Conservation (phyloP, 331 rosid species). For the Saraca asoca region DNA sequence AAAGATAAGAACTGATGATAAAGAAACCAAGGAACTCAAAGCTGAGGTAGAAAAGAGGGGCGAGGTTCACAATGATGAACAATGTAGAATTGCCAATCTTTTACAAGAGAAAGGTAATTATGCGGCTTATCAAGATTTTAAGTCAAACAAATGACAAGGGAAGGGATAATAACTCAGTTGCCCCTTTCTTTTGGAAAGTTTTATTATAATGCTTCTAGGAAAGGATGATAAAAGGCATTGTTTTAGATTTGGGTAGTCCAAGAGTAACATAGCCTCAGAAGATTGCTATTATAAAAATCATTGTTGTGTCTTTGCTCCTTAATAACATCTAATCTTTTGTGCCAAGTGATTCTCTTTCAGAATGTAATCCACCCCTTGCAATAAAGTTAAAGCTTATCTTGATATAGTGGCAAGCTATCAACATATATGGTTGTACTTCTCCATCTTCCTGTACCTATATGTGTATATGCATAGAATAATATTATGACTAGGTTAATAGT, state of each 20-base stretch:
- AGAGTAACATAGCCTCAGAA: background rate
- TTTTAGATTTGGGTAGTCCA: constrained; percentile 12
- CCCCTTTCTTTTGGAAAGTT: constrained; percentile 8
- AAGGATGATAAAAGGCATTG: constrained; percentile 2
- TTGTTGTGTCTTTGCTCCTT: too few species aligned
- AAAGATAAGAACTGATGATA: too few species aligned
- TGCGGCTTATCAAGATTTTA: background rate
- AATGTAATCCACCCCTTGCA: too few species aligned
- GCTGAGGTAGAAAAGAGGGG: constrained; percentile 56
- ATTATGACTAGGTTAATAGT: too few species aligned
- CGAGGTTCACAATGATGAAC: constrained; percentile 55
- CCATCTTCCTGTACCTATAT: background rate
- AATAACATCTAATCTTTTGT: too few species aligned
- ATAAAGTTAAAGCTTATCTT: too few species aligned
- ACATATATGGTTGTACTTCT: too few species aligned
- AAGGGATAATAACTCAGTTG: constrained; percentile 26
- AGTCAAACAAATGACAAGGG: constrained; percentile 1
- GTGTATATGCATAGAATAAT: background rate
- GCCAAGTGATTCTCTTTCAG: too few species aligned
- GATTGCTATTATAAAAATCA: too few species aligned
- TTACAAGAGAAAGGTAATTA: constrained; percentile 67
- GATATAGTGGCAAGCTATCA: too few species aligned
- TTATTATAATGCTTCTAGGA: constrained; percentile 33
- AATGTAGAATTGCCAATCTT: constrained; percentile 51
- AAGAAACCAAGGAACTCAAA: constrained; percentile 61